Conservation (phyloP, 331 rosid genomes). For the Acacia concinna region DNA sequence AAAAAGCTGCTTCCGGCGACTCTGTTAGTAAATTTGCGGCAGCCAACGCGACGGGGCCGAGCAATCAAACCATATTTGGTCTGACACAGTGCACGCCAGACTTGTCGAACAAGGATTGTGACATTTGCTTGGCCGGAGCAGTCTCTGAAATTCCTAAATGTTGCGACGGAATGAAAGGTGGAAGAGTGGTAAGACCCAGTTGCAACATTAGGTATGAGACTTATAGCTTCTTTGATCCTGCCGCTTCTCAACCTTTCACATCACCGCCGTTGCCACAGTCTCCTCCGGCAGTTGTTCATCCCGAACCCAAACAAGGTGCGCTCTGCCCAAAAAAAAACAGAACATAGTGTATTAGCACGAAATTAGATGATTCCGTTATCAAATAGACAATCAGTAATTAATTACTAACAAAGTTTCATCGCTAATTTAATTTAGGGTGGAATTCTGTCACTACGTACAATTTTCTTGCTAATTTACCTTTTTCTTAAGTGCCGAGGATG, state of each 20-base stretch:
- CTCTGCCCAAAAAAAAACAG: too few species aligned
- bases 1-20: neutral
- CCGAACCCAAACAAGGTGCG: neutral
- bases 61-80: neutral
- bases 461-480: too few species aligned
- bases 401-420: too few species aligned
- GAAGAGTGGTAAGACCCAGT: neutral
- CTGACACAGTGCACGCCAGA: neutral
- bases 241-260: neutral
- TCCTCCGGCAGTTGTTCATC: neutral
- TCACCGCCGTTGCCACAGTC: neutral
- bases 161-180: neutral
- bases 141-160: neutral
- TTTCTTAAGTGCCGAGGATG: too few species aligned
- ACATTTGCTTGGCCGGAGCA: neutral
- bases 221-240: neutral
- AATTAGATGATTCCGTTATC: too few species aligned
- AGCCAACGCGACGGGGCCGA: neutral
- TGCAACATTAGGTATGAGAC: neutral
- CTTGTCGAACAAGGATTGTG: neutral
- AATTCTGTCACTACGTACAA: too few species aligned
- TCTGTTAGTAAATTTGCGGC: neutral
- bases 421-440: too few species aligned
- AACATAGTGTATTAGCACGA: too few species aligned
- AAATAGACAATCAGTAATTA: too few species aligned